Base-by-base conservation (phyloP, 352 stramenopile genomes). In the Globisporangium middletonii region DNA sequence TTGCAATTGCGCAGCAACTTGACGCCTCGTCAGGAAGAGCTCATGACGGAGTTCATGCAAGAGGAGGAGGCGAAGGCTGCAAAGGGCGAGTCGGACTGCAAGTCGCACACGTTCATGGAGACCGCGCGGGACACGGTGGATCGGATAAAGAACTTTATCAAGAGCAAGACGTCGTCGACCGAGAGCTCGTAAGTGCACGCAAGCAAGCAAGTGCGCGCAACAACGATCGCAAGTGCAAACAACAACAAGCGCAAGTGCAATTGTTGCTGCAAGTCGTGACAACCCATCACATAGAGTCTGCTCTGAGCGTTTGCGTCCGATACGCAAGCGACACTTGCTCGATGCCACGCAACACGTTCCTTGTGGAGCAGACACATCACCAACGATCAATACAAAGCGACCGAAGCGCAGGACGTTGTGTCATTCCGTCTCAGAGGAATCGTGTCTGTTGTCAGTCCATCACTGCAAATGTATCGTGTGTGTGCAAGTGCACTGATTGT, bases 41-140 rank as follows among this genome's bases (percentile, higher is more conserved):
- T 99, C 18, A 90, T 99, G 73, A 55, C 97, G 63, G 91, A 98
- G 62, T 98, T 99, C 57, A 70, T 97, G 51, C 88, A 97, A 58
- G 86, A 95, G 65, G 87, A 96, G 65, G 58, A 89, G 48, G 69
- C 82, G 48, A 76, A 83, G 16, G 73, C 62, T 16, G 75, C 80
- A 51, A 85, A 79, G 62, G 83, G 84, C 54, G 79, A 90, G 50
- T 85, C 76, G 35, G 70, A 81, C 53, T 86, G 77, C 79, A 93
- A 94, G 72, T 83, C 79, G 55, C 79, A 92, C 60, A 83, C 84
- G 62, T 95, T 95, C 64, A 67, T 70, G 59, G 67, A 86, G 49
- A 88, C 83, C 33, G 83, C 93, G 64, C 77, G 77, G 38, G 69
- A 89, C 55, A 95, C 86, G 11, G 83, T 95, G 35, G 76, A 94